Evolutionary conservation across 805 yeast genomes (phyloP).

Genomic region (Kazachstania africana): DNA sequence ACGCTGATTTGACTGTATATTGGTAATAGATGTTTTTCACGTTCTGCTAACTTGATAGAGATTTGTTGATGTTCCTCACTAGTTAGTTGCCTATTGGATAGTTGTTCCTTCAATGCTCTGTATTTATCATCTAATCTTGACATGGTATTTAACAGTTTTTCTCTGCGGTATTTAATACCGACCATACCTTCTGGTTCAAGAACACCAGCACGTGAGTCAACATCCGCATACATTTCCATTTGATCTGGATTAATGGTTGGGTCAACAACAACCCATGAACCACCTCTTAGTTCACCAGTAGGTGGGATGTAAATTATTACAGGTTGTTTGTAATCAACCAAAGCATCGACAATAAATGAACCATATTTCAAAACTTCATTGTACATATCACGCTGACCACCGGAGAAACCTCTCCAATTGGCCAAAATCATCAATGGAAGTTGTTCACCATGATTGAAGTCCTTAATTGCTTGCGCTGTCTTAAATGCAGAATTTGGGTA

Average conservation of each 20-base stretch:
- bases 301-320: slow-evolving; percentile 96
- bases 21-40: slow-evolving; percentile 75
- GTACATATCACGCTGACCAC: slow-evolving; percentile 99
- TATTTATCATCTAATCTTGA: slow-evolving; percentile 73
- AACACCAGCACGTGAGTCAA: slow-evolving; percentile 92
- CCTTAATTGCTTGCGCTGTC: slow-evolving; percentile 97
- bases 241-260: slow-evolving; percentile 92
- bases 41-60: slow-evolving; percentile 54
- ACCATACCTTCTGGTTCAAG: slow-evolving; percentile 99
- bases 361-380: slow-evolving; percentile 96
- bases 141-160: slow-evolving; percentile 84
- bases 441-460: slow-evolving; percentile 96
- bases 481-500: slow-evolving; percentile 98
- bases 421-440: slow-evolving; percentile 95
- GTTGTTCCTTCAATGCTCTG: slow-evolving; percentile 50
- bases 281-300: slow-evolving; percentile 97
- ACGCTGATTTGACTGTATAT: slow-evolving; percentile 85
- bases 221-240: slow-evolving; percentile 99
- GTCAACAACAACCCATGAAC: slow-evolving; percentile 99
- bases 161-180: slow-evolving; percentile 94
- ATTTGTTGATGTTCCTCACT: slow-evolving; percentile 57
- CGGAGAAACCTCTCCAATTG: slow-evolving; percentile 99
- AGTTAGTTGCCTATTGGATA: slow-evolving; percentile 40
- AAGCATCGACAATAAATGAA: slow-evolving; percentile 91
- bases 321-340: slow-evolving; percentile 93